Base-by-base conservation (phyloP, 75 land plant genomes). In the Picea sitchensis region DNA sequence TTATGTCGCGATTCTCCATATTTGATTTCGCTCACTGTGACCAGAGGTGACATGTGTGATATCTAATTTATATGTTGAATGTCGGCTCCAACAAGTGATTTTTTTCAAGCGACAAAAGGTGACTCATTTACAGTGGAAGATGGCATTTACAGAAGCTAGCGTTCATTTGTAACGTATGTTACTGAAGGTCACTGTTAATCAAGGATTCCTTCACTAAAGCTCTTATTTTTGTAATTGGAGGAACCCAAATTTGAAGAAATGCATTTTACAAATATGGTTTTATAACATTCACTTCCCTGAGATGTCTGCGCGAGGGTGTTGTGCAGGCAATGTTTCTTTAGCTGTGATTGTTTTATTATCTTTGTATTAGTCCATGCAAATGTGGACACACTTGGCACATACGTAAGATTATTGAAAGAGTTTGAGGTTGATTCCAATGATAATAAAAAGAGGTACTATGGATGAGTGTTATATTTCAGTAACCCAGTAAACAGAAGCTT, bases 31-130 rank as follows among this genome's bases (percentile, higher is more conserved):
- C 13, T 71, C 51, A 41, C 44, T 71, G 74, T 41, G 54, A 44
- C 4, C 74, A 71, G 74, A 71, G 36, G 21, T 71, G 56, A 44
- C 13, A 5, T 36, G 23, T 71, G 41, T n/a, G 23, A 41, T 44
- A 71, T 11, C 41, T 71, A 41, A 69, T 69, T 36, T 71, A n/a
- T 69, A 41, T 41, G 54, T 71, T 18, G 54, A 44, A 71, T 71
- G 74, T n/a, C 56, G 3, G 74, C 26, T 71, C 74, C 54, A 71
- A 23, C 74, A 71, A 71, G 44, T 71, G 74, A 71, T 71, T 71
- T 44, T 44, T 71, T 71, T 71, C 56, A 56, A 44, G 74, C 74
- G 36, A 44, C 74, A 44, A 71, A 71, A 44, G 74, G 74, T 44
- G 74, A 71, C 56, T 71, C 56, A 18, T 71, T 36, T 71, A 41